Evolutionary conservation across 2,329 filamentous ascomycete genomes (phyloP), one percentile per base, ranked within the genome.

Genomic region (Macrophomina pseudophaseolina): DNA sequence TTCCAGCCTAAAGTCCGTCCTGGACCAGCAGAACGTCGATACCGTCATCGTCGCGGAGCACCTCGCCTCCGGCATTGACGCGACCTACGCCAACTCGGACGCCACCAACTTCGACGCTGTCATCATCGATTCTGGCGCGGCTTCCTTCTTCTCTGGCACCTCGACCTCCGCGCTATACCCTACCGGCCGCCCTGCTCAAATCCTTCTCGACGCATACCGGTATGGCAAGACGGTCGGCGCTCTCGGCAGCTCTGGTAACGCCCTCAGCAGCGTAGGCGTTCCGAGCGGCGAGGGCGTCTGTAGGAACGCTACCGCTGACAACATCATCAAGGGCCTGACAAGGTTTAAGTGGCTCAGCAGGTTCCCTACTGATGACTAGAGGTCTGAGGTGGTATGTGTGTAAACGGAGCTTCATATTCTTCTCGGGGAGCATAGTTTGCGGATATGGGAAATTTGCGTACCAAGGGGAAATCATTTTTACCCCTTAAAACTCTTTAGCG

Each of bases 191-290:
- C 90, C 90, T 0, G 76, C 83, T 1, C 84, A 90, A 79, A 89
- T 92, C 60, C 75, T 91, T 18, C 74, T 82, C 16, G 86, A 89
- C 72, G 86, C 83, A 0, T 92, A 87, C 78, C 80, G 86, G 28
- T 92, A 88, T 81, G 90, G 89, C 4, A 93, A 93, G 82, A 88
- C 90, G 0, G 80, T 92, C 32, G 89, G 82, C 14, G 86, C 85
- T 33, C 70, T 91, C 1, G 89, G 88, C 1, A 75, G 72, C 12
- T 78, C 77, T 0, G 78, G 70, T 16, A 64, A 66, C 4, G 80
- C 81, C 4, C 75, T 76, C 56, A 69, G 73, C 2, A n/a, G n/a
- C n/a, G n/a, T n/a, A n/a, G n/a, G n/a, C n/a, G n/a, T n/a, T n/a
- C n/a, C n/a, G n/a, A n/a, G n/a, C n/a, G 66, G 68, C 2, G 68